phyloP scores from a whole-genome alignment of 805 yeast species.

The Pichia pseudocactophila region DNA sequence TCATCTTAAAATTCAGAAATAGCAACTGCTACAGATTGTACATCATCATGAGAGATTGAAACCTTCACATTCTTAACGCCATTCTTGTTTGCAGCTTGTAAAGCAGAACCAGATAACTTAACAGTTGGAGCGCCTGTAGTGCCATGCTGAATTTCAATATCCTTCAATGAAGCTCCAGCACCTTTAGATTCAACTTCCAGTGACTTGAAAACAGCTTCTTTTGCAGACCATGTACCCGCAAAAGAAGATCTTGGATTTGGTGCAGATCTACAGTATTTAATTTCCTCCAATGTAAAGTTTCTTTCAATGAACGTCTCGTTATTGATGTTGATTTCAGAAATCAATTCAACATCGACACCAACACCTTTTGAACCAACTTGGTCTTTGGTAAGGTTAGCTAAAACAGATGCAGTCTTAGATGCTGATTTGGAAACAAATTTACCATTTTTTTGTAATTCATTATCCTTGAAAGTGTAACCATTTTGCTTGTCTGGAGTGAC shows the following conservation, averaged over 20 bases:
- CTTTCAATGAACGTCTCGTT: slow-evolving; percentile 88
- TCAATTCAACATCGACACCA: slow-evolving; percentile 95
- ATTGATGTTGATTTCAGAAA: slow-evolving; percentile 71
- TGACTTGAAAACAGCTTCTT: slow-evolving; percentile 97
- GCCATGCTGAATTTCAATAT: slow-evolving; percentile 77
- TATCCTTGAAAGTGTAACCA: slow-evolving; percentile 39
- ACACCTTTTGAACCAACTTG: slow-evolving; percentile 50
- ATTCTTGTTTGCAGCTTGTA: slow-evolving; percentile 56
- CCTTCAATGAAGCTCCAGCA: slow-evolving; percentile 88
- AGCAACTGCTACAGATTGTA: slow-evolving; percentile 97
- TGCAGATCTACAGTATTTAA: slow-evolving; percentile 64
- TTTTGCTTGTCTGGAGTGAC: slow-evolving; percentile 34
- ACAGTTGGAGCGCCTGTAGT: slow-evolving; percentile 78
- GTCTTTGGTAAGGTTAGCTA: slow-evolving; percentile 44
- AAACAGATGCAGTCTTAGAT: slow-evolving; percentile 54
- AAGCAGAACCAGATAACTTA: slow-evolving; percentile 65
- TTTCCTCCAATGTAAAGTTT: slow-evolving; percentile 80
- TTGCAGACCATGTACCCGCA: slow-evolving; percentile 99
- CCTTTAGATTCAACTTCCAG: slow-evolving; percentile 84
- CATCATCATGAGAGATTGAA: slow-evolving; percentile 92
- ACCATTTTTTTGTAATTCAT: slow-evolving; percentile 38
- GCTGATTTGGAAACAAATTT: slow-evolving; percentile 40
- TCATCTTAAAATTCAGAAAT: slow-evolving; percentile 44
- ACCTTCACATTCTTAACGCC: slow-evolving; percentile 71
- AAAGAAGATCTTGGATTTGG: slow-evolving; percentile 80